Percentiles rank a stretch among this genome's conserved stretches.
These are phyloP conservation scores for Mortierella sp. DNA, from an alignment of 371 early-diverging fungal genomes.

Conservation along the genomic window DNA sequence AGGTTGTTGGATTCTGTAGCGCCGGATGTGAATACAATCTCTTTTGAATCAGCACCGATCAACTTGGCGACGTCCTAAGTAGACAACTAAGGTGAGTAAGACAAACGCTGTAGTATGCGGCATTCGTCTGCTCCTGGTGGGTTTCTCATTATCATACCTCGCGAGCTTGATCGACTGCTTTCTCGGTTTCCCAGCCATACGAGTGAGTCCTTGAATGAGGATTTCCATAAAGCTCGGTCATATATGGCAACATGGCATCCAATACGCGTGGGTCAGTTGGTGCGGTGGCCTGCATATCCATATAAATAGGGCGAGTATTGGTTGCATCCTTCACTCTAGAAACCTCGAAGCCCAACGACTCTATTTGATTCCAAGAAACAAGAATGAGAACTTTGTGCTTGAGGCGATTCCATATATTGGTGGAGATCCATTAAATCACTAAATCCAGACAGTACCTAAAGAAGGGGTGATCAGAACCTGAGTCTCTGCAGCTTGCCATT, in stretches of 20 bases:
- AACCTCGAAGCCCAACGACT: conserved; percentile 70
- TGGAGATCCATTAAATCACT: no score
- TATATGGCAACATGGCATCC: conserved; percentile 98
- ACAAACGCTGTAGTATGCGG: background rate
- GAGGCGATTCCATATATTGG: no score
- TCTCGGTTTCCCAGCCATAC: conserved; percentile 99
- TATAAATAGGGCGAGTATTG: conserved; percentile 83
- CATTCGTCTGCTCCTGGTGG: background rate
- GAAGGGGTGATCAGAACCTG: conserved; percentile 41
- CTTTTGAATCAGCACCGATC: conserved; percentile 97
- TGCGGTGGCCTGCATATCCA: conserved; percentile 98
- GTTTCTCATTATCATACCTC: conserved; percentile 59
- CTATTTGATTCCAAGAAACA: conserved; percentile 39
- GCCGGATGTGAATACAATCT: conserved; percentile 99
- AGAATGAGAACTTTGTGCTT: background rate
- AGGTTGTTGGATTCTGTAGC: conserved; percentile 99
- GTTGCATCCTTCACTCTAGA: conserved; percentile 51
- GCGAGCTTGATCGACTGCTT: conserved; percentile 94
- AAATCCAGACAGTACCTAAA: conserved; percentile 16
- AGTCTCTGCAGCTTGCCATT: conserved; percentile 31
- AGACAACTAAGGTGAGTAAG: background rate
- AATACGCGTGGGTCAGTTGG: conserved; percentile 98
- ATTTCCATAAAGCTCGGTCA: conserved; percentile 97
- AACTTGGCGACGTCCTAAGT: conserved; percentile 89
- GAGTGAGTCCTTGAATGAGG: conserved; percentile 99